Evolutionary conservation across 805 yeast genomes (phyloP).

Genomic region (Kazachstania viticola): DNA sequence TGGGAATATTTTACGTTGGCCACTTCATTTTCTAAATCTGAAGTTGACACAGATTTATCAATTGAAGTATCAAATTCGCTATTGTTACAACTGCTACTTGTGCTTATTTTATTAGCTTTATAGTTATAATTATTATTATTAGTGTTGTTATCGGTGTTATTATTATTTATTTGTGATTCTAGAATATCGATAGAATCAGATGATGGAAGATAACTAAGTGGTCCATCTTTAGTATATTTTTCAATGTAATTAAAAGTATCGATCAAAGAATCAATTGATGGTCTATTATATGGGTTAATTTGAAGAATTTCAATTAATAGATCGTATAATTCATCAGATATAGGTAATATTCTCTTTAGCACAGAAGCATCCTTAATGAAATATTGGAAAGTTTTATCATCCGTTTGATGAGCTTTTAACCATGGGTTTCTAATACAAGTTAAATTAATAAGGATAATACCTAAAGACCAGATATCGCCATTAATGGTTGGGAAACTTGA

Average conservation of each 20-base stretch:
- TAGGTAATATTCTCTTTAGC: constrained; percentile 58
- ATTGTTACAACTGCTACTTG: too few species aligned
- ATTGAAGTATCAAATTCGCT: too few species aligned
- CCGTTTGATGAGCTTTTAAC: constrained; percentile 60
- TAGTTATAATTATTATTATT: too few species aligned
- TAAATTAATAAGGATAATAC: constrained; percentile 68
- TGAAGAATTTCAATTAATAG: constrained; percentile 32
- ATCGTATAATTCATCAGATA: constrained; percentile 48
- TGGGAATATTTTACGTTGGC: too few species aligned
- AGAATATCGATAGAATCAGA: too few species aligned
- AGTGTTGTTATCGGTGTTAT: too few species aligned
- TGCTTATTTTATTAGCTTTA: too few species aligned
- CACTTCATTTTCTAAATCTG: too few species aligned
- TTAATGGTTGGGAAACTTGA: constrained; percentile 44
- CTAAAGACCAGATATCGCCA: constrained; percentile 84
- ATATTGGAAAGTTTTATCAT: constrained; percentile 54
- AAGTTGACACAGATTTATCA: too few species aligned
- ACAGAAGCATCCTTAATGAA: constrained; percentile 46
- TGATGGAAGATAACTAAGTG: too few species aligned
- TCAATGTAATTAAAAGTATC: constrained; percentile 13
- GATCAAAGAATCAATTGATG: too few species aligned
- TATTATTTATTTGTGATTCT: too few species aligned
- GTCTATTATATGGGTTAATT: constrained; percentile 27
- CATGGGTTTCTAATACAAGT: constrained; percentile 84
- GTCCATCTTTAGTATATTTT: constrained; percentile 18